A percentile compares a stretch with the other conserved stretches of the same genome.
phyloP scores from a whole-genome alignment of 371 early-diverging fungal genomes.

The Mortierella polycephala region DNA sequence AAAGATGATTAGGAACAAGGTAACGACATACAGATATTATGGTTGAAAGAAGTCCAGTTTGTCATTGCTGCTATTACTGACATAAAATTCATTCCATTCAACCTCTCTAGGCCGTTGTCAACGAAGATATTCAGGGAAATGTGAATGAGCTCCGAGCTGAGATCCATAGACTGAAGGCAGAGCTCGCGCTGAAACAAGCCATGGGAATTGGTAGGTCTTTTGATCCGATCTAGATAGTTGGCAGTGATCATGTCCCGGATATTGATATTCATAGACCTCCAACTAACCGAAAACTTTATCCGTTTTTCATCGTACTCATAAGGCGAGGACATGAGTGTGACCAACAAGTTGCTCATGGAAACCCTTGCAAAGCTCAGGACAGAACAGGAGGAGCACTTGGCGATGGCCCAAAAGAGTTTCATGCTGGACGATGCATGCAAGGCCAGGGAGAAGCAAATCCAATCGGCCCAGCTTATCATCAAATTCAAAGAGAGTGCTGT shows the following conservation, averaged over 20 bases:
- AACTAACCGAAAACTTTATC: neutral
- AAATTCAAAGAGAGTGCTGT: slow-evolving; percentile 52
- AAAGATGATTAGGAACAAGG: slow-evolving; percentile 88
- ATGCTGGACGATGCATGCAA: slow-evolving; percentile 52
- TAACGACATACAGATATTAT: slow-evolving; percentile 35
- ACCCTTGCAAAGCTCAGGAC: slow-evolving; percentile 27
- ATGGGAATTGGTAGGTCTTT: slow-evolving; percentile 14
- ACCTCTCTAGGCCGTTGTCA: slow-evolving; percentile 63
- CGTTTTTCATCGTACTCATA: neutral
- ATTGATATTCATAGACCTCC: too few species aligned
- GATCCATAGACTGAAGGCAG: slow-evolving; percentile 57
- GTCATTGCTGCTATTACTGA: slow-evolving; percentile 47
- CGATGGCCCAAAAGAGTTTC: slow-evolving; percentile 31
- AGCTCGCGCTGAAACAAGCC: slow-evolving; percentile 21
- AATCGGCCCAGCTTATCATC: slow-evolving; percentile 45
- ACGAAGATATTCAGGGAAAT: slow-evolving; percentile 69
- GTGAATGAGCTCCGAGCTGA: slow-evolving; percentile 67
- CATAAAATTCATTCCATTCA: slow-evolving; percentile 35
- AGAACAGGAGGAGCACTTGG: slow-evolving; percentile 43
- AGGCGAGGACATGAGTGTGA: slow-evolving; percentile 20
- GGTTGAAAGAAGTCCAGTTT: neutral
- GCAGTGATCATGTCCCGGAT: too few species aligned
- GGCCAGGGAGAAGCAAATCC: slow-evolving; percentile 50
- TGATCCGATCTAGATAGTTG: too few species aligned
- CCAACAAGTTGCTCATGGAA: slow-evolving; percentile 26